Percentiles rank a stretch among this genome's conserved stretches.
Conservation (phyloP, 306 rosid species). For the Canavalia gladiata region DNA sequence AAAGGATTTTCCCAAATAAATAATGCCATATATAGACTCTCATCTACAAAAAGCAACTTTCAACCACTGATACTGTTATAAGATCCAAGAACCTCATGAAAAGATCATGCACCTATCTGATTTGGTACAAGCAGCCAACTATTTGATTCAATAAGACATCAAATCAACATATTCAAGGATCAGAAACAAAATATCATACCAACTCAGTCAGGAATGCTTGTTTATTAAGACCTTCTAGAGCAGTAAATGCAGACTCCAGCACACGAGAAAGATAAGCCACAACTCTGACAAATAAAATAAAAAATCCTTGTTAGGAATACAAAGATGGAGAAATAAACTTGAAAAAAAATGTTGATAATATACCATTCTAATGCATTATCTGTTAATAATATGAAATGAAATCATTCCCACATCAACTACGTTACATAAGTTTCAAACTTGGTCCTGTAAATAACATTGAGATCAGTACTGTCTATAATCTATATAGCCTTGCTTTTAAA, state of each 20-base stretch:
- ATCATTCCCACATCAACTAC: conserved; percentile 30
- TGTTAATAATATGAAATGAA: conserved; percentile 18
- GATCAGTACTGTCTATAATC: not conserved
- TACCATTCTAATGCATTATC: conserved; percentile 13
- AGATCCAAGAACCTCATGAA: not conserved
- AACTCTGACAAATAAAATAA: conserved; percentile 69
- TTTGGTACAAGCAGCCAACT: conserved; percentile 28
- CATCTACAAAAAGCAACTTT: not conserved
- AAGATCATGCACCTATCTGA: conserved; percentile 3
- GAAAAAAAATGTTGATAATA: not conserved
- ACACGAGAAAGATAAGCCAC: conserved; percentile 99
- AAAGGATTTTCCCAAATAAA: not conserved
- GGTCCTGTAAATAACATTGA: conserved; percentile 34
- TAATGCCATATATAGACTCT: not conserved
- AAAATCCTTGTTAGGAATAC: conserved; percentile 40
- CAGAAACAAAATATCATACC: conserved; percentile 61
- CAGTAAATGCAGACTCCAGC: conserved; percentile 94
- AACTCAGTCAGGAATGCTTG: conserved; percentile 95
- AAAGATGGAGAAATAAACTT: not conserved
- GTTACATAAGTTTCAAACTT: conserved; percentile 16
- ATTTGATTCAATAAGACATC: conserved; percentile 34
- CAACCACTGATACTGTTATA: conserved; percentile 18
- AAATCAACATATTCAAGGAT: conserved; percentile 34
- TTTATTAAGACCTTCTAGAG: conserved; percentile 95
- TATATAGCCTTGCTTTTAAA: conserved; percentile 13